Base-by-base conservation (phyloP, 805 yeast species). In the Myxozyma sirexii region DNA sequence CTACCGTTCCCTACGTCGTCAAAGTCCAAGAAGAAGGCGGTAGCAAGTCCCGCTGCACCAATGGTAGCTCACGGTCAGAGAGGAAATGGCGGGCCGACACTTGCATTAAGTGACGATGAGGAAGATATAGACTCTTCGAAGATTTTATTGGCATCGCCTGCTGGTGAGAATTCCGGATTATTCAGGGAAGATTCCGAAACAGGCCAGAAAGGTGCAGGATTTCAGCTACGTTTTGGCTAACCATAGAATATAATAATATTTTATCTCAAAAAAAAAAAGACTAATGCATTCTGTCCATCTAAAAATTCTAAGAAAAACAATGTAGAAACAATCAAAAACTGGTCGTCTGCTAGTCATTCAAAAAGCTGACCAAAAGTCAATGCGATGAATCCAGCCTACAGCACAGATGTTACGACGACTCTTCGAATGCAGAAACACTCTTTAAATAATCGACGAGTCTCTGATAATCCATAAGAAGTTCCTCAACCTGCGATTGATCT, bases 381-480 rank as follows among this genome's bases (percentile, higher is more conserved):
- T n/a, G 3, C 17, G 33, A 35, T 15, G 19, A 19, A 49, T 12
- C 13, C 15, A 5, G 38, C 19, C 23, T 17, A 24, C 10, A 27
- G 2, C 10, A 24, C 4, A 12, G 2, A 10, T 8, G 15, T 17
- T 46, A 17, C 24, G 15, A 10, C 24, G 15, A 42, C 44, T 60
- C 66, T 52, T 69, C 68, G 57, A 70, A 71, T 23, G 68, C 71
- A 44, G 66, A 60, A 6, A 70, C 60, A n/a, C 63, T 56, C 59
- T 66, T 64, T 43, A 72, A 51, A 55, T 68, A 66, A 35, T 62
- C 63, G 4, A 74, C 77, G 37, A 77, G 67, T 12, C 76, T 69
- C 44, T 70, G 70, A 62, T 77, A 77, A 56, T 77, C 80, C 4
- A 63, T 55, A 43, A 74, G 69, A 26, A 77, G 68, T 24, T 63